Evolutionary conservation across 2,329 filamentous ascomycete genomes (phyloP), one percentile per base, ranked within the genome.

Genomic region (Fusarium newnesense): DNA sequence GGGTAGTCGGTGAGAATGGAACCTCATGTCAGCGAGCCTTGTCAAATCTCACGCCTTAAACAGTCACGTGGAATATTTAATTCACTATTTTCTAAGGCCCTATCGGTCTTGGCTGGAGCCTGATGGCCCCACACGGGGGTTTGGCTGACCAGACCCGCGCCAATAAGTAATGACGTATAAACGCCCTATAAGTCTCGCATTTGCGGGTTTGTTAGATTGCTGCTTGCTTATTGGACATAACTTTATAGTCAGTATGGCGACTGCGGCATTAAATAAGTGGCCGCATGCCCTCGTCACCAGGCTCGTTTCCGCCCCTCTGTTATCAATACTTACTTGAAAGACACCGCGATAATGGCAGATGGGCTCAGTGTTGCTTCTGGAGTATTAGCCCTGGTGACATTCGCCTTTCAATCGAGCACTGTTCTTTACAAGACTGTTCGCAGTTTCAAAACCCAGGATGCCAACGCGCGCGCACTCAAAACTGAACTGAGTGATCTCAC

Each of bases 401-500:
- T 77, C 28, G 73, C 75, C 37, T 60, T 75, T n/a, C 61, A 76
- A 52, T 74, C 75, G 30, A 70, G 65, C 59, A 67, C 60, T 15
- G 39, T 40, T 19, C 69, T 77, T 18, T 62, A 67, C 47, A 66
- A 60, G 24, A 70, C 61, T 11, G 44, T 77, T 16, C 67, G 68
- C 46, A 56, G 61, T 42, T 70, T 73, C 26, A 44, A 60, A 30
- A 65, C 60, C 44, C 73, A 75, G 39, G 62, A 74, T 28, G 68
- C 69, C 54, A 79, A 78, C 43, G 79, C 84, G 19, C 82, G 83
- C 60, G 83, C 84, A 58, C 83, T 86, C 36, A 69, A 79, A 42
- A 78, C 79, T 30, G 83, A 86, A 77, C 76, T 85, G 26, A 75
- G 80, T 60, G 81, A 80, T 53, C 73, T 86, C n/a, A 81, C 69